A percentile compares a stretch with the other conserved stretches of the same genome.
Evolutionary conservation across 2,329 filamentous ascomycete species (phyloP).

Genomic region (Cladosporium sp.): DNA sequence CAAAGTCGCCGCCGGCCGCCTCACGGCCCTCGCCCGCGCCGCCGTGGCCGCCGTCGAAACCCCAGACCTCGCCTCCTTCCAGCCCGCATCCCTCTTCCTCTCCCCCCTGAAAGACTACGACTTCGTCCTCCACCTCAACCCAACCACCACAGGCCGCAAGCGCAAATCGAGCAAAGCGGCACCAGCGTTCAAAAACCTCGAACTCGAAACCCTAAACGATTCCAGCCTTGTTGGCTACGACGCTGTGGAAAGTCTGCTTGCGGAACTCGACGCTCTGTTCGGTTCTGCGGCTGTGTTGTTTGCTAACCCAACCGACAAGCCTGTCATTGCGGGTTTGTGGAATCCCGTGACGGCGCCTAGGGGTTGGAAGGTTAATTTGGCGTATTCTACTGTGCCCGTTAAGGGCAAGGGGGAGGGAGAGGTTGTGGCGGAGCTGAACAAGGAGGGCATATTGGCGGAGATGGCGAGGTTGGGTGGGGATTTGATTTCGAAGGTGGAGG

Average conservation of each 20-base stretch:
- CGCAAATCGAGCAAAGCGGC: slow-evolving; percentile 38
- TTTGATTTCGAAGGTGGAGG: slow-evolving; percentile 64
- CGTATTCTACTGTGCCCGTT: slow-evolving; percentile 60
- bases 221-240: slow-evolving; percentile 50
- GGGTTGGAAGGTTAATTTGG: slow-evolving; percentile 65
- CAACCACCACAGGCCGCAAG: slow-evolving; percentile 37
- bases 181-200: slow-evolving; percentile 74
- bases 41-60: slow-evolving; percentile 55
- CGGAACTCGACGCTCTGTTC: slow-evolving; percentile 64
- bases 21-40: slow-evolving; percentile 75
- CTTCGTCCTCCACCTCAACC: slow-evolving; percentile 69
- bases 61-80: slow-evolving; percentile 25
- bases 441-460: slow-evolving; percentile 63
- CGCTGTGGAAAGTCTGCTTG: slow-evolving; percentile 59
- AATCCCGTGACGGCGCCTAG: slow-evolving; percentile 53
- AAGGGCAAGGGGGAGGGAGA: slow-evolving; percentile 32
- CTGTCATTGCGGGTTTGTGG: slow-evolving; percentile 61
- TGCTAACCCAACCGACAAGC: slow-evolving; percentile 55
- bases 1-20: slow-evolving; percentile 76
- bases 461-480: slow-evolving; percentile 59
- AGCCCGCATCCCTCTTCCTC: slow-evolving; percentile 63
- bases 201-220: slow-evolving; percentile 48
- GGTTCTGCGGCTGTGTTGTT: slow-evolving; percentile 73
- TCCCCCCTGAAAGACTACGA: slow-evolving; percentile 74
- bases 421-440: slow-evolving; percentile 56